Base-by-base conservation (phyloP, 371 early-diverging fungal species). In the Mortierella sp. region DNA sequence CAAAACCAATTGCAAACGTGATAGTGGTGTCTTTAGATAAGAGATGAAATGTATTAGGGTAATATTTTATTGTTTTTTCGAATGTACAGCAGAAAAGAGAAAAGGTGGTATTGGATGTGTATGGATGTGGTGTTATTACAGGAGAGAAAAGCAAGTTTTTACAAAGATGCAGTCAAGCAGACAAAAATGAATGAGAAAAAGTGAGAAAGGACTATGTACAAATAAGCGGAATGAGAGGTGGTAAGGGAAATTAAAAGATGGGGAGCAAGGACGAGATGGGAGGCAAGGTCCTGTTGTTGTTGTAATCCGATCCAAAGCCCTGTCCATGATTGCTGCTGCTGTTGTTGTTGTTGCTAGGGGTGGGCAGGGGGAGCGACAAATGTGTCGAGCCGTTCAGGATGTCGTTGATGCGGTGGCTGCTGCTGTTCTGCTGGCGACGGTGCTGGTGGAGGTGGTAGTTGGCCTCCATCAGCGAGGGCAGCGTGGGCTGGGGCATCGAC, bases 361-460 rank as follows among this genome's bases (percentile, higher is more conserved):
- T 88, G 24, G 91, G 91, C 58, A 91, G 84, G 71, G 91, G 90
- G 60, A 91, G 93, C 72, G 89, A 86, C 82, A 86, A 68, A 38
- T 86, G 71, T 74, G 79, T 77, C 49, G 86, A 86, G 73, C 86
- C 86, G 75, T 86, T 86, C 80, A 86, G 49, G 60, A 86, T 86
- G 72, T 86, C 86, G 8, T 79, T 73, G 76, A 86, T 86, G 72
- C 86, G 82, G 44, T 86, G 79, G 35, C 70, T 71, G 72, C 76
- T 63, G 72, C 65, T 65, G 56, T 46, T 60, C 27, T 76, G 70
- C 16, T 79, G 86, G 60, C 79, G 86, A 55, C 75, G 82, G 75
- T 81, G 82, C 65, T 81, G 85, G 71, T 85, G 85, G 21, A 82
- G 80, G 73, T 79, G 82, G 75, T 79, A 82, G 82, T 79, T 86